Evolutionary conservation across 768 basidiomycete genomes (phyloP).

Genomic region (Favolaschia claudopus): DNA sequence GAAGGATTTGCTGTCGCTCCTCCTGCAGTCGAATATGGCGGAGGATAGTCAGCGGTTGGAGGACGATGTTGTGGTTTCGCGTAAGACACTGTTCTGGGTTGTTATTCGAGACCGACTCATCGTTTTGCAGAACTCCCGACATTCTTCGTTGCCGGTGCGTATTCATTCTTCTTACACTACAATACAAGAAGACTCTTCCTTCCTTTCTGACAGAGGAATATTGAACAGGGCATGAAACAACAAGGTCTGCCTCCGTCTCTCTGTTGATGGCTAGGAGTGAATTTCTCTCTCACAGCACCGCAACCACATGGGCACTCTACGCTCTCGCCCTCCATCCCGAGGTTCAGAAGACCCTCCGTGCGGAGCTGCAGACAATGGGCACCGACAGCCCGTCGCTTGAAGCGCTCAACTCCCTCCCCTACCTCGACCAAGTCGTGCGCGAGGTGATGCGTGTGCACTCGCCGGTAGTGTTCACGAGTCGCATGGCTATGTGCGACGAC

Average conservation of each 20-base stretch:
- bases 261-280: too few species aligned
- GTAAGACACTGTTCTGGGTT: slow-evolving; percentile 42
- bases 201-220: too few species aligned
- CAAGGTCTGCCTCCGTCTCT: slow-evolving; percentile 31
- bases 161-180: too few species aligned
- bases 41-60: slow-evolving; percentile 50
- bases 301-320: slow-evolving; percentile 54
- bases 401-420: slow-evolving; percentile 55
- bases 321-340: slow-evolving; percentile 45
- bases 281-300: slow-evolving; percentile 22
- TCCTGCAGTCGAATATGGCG: slow-evolving; percentile 59
- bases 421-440: slow-evolving; percentile 56
- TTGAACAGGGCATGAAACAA: slow-evolving; percentile 17
- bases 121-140: slow-evolving; percentile 35
- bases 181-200: too few species aligned
- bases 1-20: slow-evolving; percentile 54
- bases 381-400: slow-evolving; percentile 59
- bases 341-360: slow-evolving; percentile 51
- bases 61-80: slow-evolving; percentile 53
- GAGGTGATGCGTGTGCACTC: slow-evolving; percentile 53
- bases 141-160: slow-evolving; percentile 17
- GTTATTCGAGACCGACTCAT: slow-evolving; percentile 51
- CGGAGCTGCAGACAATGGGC: slow-evolving; percentile 48
- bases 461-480: slow-evolving; percentile 40
- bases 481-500: slow-evolving; percentile 45